phyloP scores from a whole-genome alignment of 1,284 basidiomycete genomes.

The Moniliophthora roreri region DNA sequence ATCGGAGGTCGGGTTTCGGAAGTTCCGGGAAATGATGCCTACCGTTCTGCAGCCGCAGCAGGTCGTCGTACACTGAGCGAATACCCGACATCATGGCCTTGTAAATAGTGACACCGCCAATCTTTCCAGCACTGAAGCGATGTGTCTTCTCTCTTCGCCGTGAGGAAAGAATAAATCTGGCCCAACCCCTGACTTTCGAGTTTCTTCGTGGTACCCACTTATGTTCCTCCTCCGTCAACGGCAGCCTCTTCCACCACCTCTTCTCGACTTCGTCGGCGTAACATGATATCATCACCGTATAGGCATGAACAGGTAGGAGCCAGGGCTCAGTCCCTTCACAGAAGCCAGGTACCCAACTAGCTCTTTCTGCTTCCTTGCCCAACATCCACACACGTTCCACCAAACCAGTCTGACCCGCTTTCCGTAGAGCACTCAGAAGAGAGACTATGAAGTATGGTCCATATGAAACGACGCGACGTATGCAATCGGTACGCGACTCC shows the following conservation, averaged over 20 bases:
- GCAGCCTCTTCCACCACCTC: conserved; percentile 21
- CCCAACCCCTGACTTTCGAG: conserved; percentile 12
- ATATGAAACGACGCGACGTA: conserved; percentile 43
- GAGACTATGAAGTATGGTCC: conserved; percentile 61
- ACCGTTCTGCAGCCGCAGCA: conserved; percentile 9
- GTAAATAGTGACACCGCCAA: conserved; percentile 6
- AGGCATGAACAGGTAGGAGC: conserved; percentile 64
- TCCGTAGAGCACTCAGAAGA: conserved; percentile 60
- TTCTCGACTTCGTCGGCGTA: conserved; percentile 48
- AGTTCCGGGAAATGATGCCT: conserved; percentile 23
- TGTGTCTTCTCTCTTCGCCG: neutral
- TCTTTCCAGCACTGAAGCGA: conserved; percentile 9
- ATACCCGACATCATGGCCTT: conserved; percentile 7
- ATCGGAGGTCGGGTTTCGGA: conserved; percentile 57
- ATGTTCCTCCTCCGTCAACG: conserved; percentile 9
- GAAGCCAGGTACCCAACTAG: conserved; percentile 43
- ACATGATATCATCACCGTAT: conserved; percentile 69
- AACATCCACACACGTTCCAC: conserved; percentile 66
- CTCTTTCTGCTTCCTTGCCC: conserved; percentile 53
- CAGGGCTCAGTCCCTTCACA: conserved; percentile 40
- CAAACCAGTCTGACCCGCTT: conserved; percentile 52
- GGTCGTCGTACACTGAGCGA: conserved; percentile 8
- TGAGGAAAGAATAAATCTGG: neutral
- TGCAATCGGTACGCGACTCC: conserved; percentile 27
- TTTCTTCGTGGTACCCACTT: conserved; percentile 6